Base-by-base conservation (phyloP, 805 yeast genomes). In the Danielia reshetovae region DNA sequence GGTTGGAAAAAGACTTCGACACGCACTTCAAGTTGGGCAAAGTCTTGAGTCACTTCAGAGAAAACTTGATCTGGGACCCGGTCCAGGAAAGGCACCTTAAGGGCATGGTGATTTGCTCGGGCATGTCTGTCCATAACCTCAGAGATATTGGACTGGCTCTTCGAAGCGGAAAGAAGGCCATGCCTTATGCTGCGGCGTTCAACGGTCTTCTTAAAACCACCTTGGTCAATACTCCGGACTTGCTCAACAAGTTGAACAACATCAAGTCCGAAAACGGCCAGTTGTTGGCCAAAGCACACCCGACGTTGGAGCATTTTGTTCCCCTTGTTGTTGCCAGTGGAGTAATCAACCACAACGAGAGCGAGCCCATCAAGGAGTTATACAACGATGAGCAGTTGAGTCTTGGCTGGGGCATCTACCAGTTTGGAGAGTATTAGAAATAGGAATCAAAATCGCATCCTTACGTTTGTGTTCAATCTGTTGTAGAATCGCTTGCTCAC, bases 91-190 rank as follows among this genome's bases (percentile, higher is more conserved):
- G 42, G 27, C 47, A 59, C 36, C 45, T 60, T 18, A 47, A 48
- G n/a, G 69, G 70, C 4, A 24, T 76, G 36, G 60, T 85, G 2
- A 54, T 85, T 4, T 72, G 77, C 35, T 81, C 89, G 1, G 95
- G 95, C 4, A 81, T 82, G 85, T 68, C 86, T 5, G 93, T 83
- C 15, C 94, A 85, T 57, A 85, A 85, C 50, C 64, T 85, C 27
- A 43, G 76, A 24, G 88, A 82, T 38, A 30, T 76, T 15, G 64
- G 75, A 2, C 17, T 19, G 14, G 42, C 50, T 2, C 29, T 45
- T 24, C 17, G 27, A 5, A 27, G 33, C 13, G 51, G 51, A 9
- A 51, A 50, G 7, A 32, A 27, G 17, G 43, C 38, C 5, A 54
- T 65, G 29, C 74, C 79, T 2, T 83, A 82, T 51, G 75, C 62